Evolutionary conservation across 306 rosid species (phyloP).

Genomic region (Canavalia ensiformis): DNA sequence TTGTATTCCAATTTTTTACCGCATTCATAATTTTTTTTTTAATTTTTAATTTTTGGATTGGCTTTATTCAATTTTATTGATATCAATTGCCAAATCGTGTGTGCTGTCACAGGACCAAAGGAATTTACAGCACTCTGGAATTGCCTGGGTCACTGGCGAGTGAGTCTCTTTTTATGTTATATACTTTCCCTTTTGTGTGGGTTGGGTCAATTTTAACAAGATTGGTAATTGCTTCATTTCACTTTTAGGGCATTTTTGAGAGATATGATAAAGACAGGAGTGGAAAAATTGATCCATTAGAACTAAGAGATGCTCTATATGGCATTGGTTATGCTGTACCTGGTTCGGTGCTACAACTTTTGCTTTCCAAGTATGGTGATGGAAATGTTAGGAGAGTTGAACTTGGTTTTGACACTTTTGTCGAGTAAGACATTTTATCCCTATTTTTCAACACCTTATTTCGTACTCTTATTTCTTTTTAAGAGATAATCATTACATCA

Average conservation of each 20-base stretch:
- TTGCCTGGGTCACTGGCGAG: conserved; percentile 92
- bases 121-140: conserved; percentile 83
- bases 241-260: conserved; percentile 76
- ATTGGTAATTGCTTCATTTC: conserved; percentile 12
- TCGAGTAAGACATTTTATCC: conserved; percentile 71
- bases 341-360: conserved; percentile 73
- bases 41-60: not conserved
- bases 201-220: not conserved
- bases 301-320: conserved; percentile 89
- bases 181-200: not conserved
- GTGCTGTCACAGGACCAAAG: conserved; percentile 65
- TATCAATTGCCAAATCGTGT: conserved; percentile 43
- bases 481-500: too few relatives aligned
- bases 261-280: conserved; percentile 88
- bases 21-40: not conserved
- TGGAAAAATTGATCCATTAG: conserved; percentile 83
- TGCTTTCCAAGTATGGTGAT: conserved; percentile 74
- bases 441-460: conserved; percentile 9
- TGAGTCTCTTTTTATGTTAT: conserved; percentile 52
- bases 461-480: not conserved
- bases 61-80: conserved; percentile 13
- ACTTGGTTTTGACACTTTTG: conserved; percentile 79
- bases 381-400: conserved; percentile 70
- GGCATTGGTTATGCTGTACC: conserved; percentile 84
- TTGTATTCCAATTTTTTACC: not conserved